These are phyloP conservation scores for Alternaria arborescens DNA, from an alignment of 2,329 filamentous ascomycete genomes.

Conservation along the genomic window DNA sequence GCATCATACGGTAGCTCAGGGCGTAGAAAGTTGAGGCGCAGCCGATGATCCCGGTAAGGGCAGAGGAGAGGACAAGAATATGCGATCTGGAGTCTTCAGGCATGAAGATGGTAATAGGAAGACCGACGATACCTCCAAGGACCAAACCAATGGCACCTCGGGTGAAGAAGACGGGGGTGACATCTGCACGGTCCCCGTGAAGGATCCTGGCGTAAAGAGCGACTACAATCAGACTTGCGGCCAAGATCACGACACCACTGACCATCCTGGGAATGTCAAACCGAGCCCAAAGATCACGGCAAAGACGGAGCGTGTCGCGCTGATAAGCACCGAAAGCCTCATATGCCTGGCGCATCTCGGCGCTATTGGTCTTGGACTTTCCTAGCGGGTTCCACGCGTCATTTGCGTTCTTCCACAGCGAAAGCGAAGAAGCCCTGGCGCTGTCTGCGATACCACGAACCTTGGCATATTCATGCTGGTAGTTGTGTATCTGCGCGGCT, in stretches of 20 bases:
- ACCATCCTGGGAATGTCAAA: conserved; percentile 91
- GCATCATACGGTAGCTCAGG: conserved; percentile 53
- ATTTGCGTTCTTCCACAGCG: conserved; percentile 69
- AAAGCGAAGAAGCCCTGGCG: conserved; percentile 63
- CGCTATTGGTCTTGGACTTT: conserved; percentile 42
- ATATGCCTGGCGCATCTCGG: conserved; percentile 56
- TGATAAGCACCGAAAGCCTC: conserved; percentile 77
- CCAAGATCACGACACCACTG: conserved; percentile 76
- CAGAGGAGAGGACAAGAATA: conserved; percentile 53
- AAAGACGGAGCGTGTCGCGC: conserved; percentile 77
- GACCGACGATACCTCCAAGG: conserved; percentile 53
- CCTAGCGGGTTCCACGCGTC: conserved; percentile 60
- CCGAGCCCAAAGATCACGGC: conserved; percentile 86
- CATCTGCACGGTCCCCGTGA: conserved; percentile 61
- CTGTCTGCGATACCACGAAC: conserved; percentile 74
- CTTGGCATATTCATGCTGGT: conserved; percentile 82
- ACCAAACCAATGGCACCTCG: conserved; percentile 60
- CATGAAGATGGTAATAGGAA: conserved; percentile 56
- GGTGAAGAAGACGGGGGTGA: conserved; percentile 63
- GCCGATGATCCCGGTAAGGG: conserved; percentile 51
- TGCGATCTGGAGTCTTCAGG: conserved; percentile 52
- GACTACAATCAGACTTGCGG: conserved; percentile 72
- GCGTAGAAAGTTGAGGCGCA: conserved; percentile 54
- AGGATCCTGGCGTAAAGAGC: conserved; percentile 74
- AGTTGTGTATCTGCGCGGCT: conserved; percentile 86